Conservation (phyloP, 176 grass and related monocot species). For the Puya raimondii region DNA sequence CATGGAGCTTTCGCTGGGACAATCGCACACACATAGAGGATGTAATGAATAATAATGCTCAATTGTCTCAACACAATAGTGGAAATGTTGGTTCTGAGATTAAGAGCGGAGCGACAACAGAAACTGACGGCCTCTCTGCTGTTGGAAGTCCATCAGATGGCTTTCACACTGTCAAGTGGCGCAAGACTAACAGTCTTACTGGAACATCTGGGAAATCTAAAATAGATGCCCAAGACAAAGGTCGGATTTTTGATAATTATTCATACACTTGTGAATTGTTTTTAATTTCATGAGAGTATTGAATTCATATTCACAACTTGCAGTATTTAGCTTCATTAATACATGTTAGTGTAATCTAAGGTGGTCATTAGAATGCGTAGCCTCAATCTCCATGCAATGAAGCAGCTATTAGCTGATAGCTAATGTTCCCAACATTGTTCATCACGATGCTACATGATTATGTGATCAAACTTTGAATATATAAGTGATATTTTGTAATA, state of each 20-base stretch:
- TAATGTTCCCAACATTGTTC: no score
- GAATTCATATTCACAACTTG: not conserved
- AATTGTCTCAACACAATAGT: conserved; percentile 25
- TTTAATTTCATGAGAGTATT: not conserved
- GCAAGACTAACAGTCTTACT: conserved; percentile 33
- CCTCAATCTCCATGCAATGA: no score
- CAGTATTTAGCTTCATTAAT: not conserved
- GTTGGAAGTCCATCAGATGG: conserved; percentile 16
- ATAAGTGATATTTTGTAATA: no score
- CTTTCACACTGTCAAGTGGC: conserved; percentile 14
- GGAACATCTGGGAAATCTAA: conserved; percentile 27
- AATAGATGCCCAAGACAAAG: conserved; percentile 28
- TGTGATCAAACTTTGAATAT: no score
- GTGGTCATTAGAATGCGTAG: no score
- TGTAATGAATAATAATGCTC: conserved; percentile 11
- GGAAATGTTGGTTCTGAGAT: conserved; percentile 25
- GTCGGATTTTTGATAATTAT: not conserved
- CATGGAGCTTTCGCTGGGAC: conserved; percentile 70
- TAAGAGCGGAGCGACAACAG: conserved; percentile 27
- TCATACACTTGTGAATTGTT: not conserved
- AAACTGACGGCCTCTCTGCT: conserved; percentile 19
- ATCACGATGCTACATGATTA: no score
- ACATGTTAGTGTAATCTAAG: not conserved
- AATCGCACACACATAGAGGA: conserved; percentile 64
- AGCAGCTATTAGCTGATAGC: no score